Percentiles rank a stretch among this genome's conserved stretches.
These are phyloP conservation scores for Beta macrorhiza DNA, from an alignment of 179 eudicot species.

Conservation along the genomic window DNA sequence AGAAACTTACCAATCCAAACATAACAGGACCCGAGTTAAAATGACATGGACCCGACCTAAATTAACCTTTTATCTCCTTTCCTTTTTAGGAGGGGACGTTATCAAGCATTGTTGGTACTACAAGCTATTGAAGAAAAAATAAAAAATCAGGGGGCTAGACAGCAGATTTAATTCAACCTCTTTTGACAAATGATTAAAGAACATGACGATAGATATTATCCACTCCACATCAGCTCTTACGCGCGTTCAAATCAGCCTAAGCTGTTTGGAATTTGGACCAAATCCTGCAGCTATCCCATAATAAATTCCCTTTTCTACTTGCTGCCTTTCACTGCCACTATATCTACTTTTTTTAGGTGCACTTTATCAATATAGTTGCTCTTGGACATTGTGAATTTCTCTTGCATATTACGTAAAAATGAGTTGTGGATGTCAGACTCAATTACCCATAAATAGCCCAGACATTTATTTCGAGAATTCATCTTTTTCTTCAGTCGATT, in stretches of 20 bases:
- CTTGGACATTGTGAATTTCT: background rate
- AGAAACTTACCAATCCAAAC: too few species aligned
- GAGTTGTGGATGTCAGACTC: conserved; percentile 27
- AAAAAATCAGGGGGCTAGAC: background rate
- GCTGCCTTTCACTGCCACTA: background rate
- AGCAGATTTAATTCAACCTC: background rate
- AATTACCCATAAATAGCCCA: conserved; percentile 17
- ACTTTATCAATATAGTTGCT: background rate
- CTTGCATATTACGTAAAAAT: background rate
- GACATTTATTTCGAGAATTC: background rate
- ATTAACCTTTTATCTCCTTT: too few species aligned
- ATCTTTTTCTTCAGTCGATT: conserved; percentile 15
- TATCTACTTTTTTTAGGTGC: too few species aligned
- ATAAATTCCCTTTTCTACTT: background rate
- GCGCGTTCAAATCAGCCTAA: conserved; percentile 26
- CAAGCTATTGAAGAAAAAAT: background rate
- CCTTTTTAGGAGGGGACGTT: too few species aligned
- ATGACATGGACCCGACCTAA: too few species aligned
- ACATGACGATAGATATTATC: background rate
- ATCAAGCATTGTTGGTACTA: too few species aligned
- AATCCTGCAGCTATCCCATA: background rate
- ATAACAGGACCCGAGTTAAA: too few species aligned
- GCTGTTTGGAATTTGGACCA: background rate
- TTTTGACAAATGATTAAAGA: background rate
- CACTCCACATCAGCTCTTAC: conserved; percentile 24